Conservation (phyloP, 225 moss, liverwort and hornwort genomes). For the Bryoerythrophyllum caledonicum region DNA sequence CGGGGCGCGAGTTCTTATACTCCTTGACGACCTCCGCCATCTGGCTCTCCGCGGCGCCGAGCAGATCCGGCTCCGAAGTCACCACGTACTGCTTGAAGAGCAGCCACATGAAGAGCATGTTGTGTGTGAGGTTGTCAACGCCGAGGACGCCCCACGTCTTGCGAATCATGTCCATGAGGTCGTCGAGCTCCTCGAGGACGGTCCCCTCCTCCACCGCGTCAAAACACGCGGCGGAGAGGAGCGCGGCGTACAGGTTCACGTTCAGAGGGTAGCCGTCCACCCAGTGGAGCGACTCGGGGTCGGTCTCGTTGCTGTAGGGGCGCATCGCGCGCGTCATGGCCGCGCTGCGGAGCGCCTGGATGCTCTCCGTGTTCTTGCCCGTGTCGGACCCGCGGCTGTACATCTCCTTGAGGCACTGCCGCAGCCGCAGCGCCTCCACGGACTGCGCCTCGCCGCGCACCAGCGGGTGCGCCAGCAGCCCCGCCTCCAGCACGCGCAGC, state of each 20-base stretch:
- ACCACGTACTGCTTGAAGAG: constrained; percentile 75
- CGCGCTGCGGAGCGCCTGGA: constrained; percentile 70
- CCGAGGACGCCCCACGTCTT: constrained; percentile 85
- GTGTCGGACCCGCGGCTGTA: constrained; percentile 66
- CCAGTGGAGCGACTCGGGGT: constrained; percentile 72
- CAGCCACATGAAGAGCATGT: constrained; percentile 88
- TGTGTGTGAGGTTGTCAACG: constrained; percentile 64
- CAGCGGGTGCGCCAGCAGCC: constrained; percentile 74
- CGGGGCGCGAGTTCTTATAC: constrained; percentile 41
- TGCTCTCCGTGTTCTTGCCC: constrained; percentile 72
- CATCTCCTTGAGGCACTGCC: constrained; percentile 72
- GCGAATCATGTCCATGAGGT: constrained; percentile 76
- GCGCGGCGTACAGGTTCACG: constrained; percentile 64
- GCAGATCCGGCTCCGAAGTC: constrained; percentile 59
- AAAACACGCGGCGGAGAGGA: constrained; percentile 57
- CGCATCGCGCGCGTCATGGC: constrained; percentile 75
- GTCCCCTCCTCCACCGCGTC: constrained; percentile 67
- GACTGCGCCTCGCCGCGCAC: constrained; percentile 57
- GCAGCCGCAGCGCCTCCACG: constrained; percentile 65
- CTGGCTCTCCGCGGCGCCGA: constrained; percentile 67
- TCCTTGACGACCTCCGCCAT: constrained; percentile 63
- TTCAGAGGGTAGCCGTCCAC: constrained; percentile 89
- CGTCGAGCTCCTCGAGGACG: constrained; percentile 77
- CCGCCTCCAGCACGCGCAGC: constrained; percentile 75
- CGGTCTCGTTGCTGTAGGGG: constrained; percentile 58